These are phyloP conservation scores for Apiotrichum akiyoshidainum DNA, from an alignment of 1,284 basidiomycete species.

Conservation along the genomic window DNA sequence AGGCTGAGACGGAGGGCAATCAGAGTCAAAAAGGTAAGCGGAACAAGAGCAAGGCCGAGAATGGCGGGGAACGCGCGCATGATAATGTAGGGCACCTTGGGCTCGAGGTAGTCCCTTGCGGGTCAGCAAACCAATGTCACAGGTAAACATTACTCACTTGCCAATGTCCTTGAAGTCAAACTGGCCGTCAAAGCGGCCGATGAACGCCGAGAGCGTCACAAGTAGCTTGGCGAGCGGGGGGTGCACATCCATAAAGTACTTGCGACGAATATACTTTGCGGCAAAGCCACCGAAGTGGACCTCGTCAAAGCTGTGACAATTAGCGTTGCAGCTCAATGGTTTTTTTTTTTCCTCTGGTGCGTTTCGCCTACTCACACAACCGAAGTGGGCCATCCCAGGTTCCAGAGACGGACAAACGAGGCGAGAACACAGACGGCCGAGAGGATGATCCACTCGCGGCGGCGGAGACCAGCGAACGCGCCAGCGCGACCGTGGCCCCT, in stretches of 20 bases:
- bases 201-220: slow-evolving; percentile 82
- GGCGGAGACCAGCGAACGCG: slow-evolving; percentile 27
- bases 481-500: slow-evolving; percentile 21
- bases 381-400: slow-evolving; percentile 73
- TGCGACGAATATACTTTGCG: slow-evolving; percentile 78
- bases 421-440: slow-evolving; percentile 55
- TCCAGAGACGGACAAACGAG: slow-evolving; percentile 68
- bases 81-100: slow-evolving; percentile 83
- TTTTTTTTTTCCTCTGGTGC: background rate
- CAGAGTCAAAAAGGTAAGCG: slow-evolving; percentile 88
- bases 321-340: slow-evolving; percentile 7
- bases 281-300: slow-evolving; percentile 97
- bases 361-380: slow-evolving; percentile 68
- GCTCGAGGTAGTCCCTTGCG: slow-evolving; percentile 65
- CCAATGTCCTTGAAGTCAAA: slow-evolving; percentile 98
- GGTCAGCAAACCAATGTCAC: background rate
- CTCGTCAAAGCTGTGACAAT: slow-evolving; percentile 79
- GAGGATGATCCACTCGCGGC: slow-evolving; percentile 45
- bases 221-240: slow-evolving; percentile 94
- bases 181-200: slow-evolving; percentile 86
- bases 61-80: slow-evolving; percentile 90
- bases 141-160: slow-evolving; percentile 60
- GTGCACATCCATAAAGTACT: slow-evolving; percentile 97
- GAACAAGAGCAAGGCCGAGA: slow-evolving; percentile 86
- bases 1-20: slow-evolving; percentile 86